These are phyloP conservation scores for Aethionema arabicum DNA, from an alignment of 345 rosid genomes.

Conservation along the genomic window DNA sequence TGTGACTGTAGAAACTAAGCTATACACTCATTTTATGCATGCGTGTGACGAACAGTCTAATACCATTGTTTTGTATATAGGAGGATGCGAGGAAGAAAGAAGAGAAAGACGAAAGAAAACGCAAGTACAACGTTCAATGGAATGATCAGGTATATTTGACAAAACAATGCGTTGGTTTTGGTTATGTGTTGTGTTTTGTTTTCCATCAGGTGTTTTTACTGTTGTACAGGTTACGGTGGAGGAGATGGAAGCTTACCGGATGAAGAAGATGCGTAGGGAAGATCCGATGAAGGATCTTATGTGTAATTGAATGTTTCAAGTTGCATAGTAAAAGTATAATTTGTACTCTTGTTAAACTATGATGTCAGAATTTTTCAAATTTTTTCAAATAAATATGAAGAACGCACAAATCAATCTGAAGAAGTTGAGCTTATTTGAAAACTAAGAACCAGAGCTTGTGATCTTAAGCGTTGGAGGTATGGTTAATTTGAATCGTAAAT, in stretches of 20 bases:
- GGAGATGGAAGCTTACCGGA: conserved; percentile 62
- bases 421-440: no score
- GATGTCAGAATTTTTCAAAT: no score
- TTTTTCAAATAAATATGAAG: no score
- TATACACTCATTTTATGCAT: not conserved
- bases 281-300: conserved; percentile 60
- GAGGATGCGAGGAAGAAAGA: conserved; percentile 51
- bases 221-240: conserved; percentile 42
- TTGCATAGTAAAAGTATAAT: no score
- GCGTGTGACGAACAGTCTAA: not conserved
- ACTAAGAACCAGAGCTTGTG: no score
- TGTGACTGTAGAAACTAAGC: not conserved
- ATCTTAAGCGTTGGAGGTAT: no score
- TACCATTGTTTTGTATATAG: conserved; percentile 27
- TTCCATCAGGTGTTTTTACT: no score
- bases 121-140: conserved; percentile 49
- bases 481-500: no score
- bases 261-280: conserved; percentile 50
- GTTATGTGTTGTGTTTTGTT: not conserved
- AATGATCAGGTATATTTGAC: conserved; percentile 40
- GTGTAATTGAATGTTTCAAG: no score
- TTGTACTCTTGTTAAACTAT: no score
- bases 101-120: conserved; percentile 60
- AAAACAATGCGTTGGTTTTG: not conserved
- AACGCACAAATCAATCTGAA: no score